These are phyloP conservation scores for Serpula lacrymans DNA, from an alignment of 768 basidiomycete species.

Conservation along the genomic window DNA sequence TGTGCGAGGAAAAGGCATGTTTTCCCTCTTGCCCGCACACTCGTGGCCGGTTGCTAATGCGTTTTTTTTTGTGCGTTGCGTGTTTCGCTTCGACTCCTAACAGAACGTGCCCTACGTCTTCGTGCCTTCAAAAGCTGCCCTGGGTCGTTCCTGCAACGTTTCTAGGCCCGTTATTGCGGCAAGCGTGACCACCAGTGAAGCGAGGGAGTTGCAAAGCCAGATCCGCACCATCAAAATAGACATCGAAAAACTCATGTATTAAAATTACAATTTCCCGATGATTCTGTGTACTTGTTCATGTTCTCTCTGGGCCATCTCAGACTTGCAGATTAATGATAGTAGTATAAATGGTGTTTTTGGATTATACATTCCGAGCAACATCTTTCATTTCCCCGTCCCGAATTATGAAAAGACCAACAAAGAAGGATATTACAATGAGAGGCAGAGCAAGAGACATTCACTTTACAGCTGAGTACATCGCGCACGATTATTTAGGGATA, in stretches of 20 bases:
- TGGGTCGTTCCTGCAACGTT: constrained; percentile 95
- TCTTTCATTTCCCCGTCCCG: too few species aligned
- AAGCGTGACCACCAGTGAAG: constrained; percentile 95
- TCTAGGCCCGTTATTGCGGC: constrained; percentile 93
- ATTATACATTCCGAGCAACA: too few species aligned
- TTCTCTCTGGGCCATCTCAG: too few species aligned
- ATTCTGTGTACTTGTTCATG: too few species aligned
- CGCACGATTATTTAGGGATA: constrained; percentile 69
- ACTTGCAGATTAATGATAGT: too few species aligned
- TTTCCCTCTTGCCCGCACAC: background rate
- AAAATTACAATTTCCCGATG: too few species aligned
- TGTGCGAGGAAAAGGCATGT: constrained; percentile 95
- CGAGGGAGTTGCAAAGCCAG: constrained; percentile 85
- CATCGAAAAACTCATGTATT: constrained; percentile 67
- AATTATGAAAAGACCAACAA: too few species aligned
- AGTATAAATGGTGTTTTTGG: too few species aligned
- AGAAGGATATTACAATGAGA: too few species aligned
- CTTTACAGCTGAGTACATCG: too few species aligned
- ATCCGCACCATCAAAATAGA: constrained; percentile 82
- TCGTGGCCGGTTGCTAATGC: constrained; percentile 1
- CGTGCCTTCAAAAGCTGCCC: constrained; percentile 90
- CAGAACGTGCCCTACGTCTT: constrained; percentile 97
- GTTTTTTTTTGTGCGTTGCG: background rate
- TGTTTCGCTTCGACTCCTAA: too few species aligned
- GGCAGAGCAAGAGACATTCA: too few species aligned